phyloP scores from a whole-genome alignment of 805 yeast genomes.

The Schwanniomyces yamadae region DNA sequence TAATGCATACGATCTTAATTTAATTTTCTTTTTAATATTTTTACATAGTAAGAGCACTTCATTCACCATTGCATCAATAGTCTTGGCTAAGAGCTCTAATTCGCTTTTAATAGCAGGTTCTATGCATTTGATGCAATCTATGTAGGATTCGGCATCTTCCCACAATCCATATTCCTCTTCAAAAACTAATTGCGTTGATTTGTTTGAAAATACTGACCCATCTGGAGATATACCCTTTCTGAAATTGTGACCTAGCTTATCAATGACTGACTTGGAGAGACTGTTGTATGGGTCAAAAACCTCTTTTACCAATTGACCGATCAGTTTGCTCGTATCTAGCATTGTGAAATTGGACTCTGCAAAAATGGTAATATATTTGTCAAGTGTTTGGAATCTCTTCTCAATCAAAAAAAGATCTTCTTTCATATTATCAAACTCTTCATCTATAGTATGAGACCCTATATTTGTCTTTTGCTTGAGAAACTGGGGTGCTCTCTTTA shows the following conservation, averaged over 20 bases:
- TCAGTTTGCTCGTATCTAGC: slow-evolving; percentile 10
- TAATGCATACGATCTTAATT: slow-evolving; percentile 30
- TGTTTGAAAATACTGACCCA: slow-evolving; percentile 8
- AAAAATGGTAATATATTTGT: slow-evolving; percentile 13
- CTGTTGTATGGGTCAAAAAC: slow-evolving; percentile 23
- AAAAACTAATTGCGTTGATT: slow-evolving; percentile 7
- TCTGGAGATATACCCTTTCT: slow-evolving; percentile 3
- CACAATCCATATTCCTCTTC: slow-evolving; percentile 17
- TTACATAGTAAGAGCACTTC: slow-evolving; percentile 16
- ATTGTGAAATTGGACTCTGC: slow-evolving; percentile 7
- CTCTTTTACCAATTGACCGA: slow-evolving; percentile 16
- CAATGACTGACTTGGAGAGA: slow-evolving; percentile 9
- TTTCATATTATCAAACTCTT: slow-evolving; percentile 33
- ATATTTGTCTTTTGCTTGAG: slow-evolving; percentile 26
- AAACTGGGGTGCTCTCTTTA: slow-evolving; percentile 32
- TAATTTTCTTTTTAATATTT: slow-evolving; percentile 25
- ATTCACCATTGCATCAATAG: slow-evolving; percentile 13
- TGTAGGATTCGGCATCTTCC: slow-evolving; percentile 18
- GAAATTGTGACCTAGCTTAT: slow-evolving; percentile 7
- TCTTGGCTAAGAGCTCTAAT: slow-evolving; percentile 7
- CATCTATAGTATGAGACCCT: slow-evolving; percentile 35
- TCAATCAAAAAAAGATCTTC: slow-evolving; percentile 17
- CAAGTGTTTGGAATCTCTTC: slow-evolving; percentile 13
- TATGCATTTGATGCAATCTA: slow-evolving; percentile 15
- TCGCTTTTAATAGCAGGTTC: slow-evolving; percentile 14